These are phyloP conservation scores for Pleurotus pulmonarius DNA, from an alignment of 768 basidiomycete species.

Conservation along the genomic window DNA sequence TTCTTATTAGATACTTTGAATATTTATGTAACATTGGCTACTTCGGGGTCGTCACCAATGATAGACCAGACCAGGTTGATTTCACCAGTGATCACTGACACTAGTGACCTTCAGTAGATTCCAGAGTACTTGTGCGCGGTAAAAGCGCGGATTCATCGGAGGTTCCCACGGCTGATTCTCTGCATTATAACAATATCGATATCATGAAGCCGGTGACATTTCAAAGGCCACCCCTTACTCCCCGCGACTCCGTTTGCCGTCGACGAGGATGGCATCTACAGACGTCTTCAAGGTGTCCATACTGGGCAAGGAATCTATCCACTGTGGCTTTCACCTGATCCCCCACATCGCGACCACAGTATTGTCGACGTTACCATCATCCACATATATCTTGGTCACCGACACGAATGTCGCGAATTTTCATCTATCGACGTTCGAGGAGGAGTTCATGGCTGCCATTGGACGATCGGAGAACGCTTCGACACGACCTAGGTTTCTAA, in stretches of 20 bases:
- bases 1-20: too few relatives aligned
- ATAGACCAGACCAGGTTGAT: too few relatives aligned
- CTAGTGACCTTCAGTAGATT: too few relatives aligned
- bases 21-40: too few relatives aligned
- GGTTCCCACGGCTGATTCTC: slow-evolving; percentile 7
- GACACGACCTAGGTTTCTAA: slow-evolving; percentile 63
- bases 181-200: slow-evolving; percentile 6
- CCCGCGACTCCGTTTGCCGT: neutral
- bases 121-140: neutral
- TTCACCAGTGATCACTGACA: too few relatives aligned
- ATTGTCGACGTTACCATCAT: slow-evolving; percentile 64
- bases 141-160: slow-evolving; percentile 6
- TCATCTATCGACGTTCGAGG: slow-evolving; percentile 66
- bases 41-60: too few relatives aligned
- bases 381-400: slow-evolving; percentile 88
- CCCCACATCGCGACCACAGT: slow-evolving; percentile 81
- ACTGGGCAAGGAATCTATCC: slow-evolving; percentile 82
- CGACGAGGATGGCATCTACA: slow-evolving; percentile 33
- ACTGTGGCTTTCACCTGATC: slow-evolving; percentile 90
- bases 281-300: slow-evolving; percentile 81
- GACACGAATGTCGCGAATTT: slow-evolving; percentile 86
- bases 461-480: slow-evolving; percentile 16
- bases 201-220: neutral
- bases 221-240: too few relatives aligned
- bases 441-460: slow-evolving; percentile 55